Conservation (phyloP, 768 basidiomycete genomes). For the Astraeus odoratus region DNA sequence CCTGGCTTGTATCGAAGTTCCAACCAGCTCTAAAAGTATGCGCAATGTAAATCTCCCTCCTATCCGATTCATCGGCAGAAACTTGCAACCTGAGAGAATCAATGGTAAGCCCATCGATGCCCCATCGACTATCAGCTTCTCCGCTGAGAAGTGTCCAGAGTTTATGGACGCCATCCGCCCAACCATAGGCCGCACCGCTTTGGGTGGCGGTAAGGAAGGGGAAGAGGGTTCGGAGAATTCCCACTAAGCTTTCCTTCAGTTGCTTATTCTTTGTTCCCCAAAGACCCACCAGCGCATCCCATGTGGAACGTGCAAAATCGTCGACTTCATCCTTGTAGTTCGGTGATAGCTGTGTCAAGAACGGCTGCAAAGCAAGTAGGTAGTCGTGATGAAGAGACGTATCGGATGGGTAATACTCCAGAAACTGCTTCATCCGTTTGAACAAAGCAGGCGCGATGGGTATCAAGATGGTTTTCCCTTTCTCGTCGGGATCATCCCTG, state of each 20-base stretch:
- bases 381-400: conserved; percentile 77
- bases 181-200: conserved; percentile 28
- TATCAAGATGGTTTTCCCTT: conserved; percentile 11
- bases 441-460: conserved; percentile 44
- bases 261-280: conserved; percentile 76
- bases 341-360: conserved; percentile 69
- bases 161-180: conserved; percentile 40
- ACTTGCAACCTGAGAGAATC: conserved; percentile 56
- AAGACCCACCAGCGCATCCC: conserved; percentile 57
- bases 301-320: conserved; percentile 52
- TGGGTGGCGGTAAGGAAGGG: conserved; percentile 53
- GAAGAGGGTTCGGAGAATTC: conserved; percentile 65
- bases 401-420: conserved; percentile 60
- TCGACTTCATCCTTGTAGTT: conserved; percentile 60
- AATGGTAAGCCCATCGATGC: conserved; percentile 57
- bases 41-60: conserved; percentile 46
- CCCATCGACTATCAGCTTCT: conserved; percentile 60
- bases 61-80: conserved; percentile 12
- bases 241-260: conserved; percentile 73
- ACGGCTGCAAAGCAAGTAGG: conserved; percentile 57
- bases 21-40: conserved; percentile 66
- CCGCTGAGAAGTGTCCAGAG: conserved; percentile 52
- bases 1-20: conserved; percentile 64
- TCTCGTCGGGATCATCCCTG: conserved; percentile 15
- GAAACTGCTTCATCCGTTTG: conserved; percentile 50